Conservation (phyloP, 441 rosid genomes). For the Manihot esculenta region DNA sequence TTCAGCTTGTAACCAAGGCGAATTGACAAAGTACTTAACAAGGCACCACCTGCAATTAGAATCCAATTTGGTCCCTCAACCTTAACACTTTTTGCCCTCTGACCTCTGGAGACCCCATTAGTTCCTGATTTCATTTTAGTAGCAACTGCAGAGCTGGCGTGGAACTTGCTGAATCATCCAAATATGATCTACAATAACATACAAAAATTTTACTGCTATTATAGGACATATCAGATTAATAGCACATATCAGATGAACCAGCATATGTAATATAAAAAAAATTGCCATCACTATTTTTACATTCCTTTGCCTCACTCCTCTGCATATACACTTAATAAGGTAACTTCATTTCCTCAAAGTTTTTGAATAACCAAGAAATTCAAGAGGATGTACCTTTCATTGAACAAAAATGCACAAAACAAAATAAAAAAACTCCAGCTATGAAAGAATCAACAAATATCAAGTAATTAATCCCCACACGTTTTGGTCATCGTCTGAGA, state of each 20-base stretch:
- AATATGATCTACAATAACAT: conserved; percentile 41
- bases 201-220: conserved; percentile 19
- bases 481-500: no score
- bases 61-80: conserved; percentile 81
- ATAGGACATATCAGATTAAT: conserved; percentile 9
- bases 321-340: not conserved
- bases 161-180: conserved; percentile 42
- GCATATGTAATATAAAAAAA: no score
- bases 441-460: not conserved
- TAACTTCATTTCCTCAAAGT: not conserved
- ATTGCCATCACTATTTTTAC: no score
- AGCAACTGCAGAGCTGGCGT: conserved; percentile 25
- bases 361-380: not conserved
- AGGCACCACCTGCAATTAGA: conserved; percentile 90
- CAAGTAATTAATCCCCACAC: not conserved
- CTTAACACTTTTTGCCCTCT: conserved; percentile 40
- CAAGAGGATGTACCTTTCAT: not conserved
- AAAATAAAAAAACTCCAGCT: not conserved
- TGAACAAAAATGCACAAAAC: not conserved
- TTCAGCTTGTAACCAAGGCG: conserved; percentile 88
- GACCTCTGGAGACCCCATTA: conserved; percentile 48
- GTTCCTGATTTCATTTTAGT: conserved; percentile 62
- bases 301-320: no score
- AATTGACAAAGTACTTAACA: conserved; percentile 83
- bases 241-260: no score